Conservation (phyloP, 139 green algal genomes). For the Astrephomene gubernaculifera region DNA sequence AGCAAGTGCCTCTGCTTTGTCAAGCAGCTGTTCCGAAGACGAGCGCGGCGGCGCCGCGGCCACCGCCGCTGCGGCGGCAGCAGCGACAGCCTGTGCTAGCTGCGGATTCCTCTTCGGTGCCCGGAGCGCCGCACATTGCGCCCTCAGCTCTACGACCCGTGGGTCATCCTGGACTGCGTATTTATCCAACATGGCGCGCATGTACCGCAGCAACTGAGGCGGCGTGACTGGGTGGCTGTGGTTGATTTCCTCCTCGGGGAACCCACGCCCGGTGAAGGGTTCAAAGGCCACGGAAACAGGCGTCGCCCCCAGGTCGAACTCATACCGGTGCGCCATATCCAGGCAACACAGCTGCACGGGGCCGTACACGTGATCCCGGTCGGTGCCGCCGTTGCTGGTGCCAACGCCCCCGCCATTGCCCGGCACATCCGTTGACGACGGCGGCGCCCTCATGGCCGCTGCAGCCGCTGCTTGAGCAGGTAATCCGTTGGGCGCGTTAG, state of each 20-base stretch:
- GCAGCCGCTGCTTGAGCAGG: too few relatives aligned
- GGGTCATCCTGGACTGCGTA: background rate
- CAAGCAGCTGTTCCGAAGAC: background rate
- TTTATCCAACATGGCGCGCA: slow-evolving; percentile 8
- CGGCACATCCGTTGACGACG: too few relatives aligned
- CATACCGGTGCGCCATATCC: slow-evolving; percentile 35
- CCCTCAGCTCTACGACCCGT: background rate
- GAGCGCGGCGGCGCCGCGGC: too few relatives aligned
- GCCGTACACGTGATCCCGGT: slow-evolving; percentile 19
- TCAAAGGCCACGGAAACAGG: slow-evolving; percentile 4
- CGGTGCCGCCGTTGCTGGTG: background rate
- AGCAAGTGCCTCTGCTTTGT: background rate
- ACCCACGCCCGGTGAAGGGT: background rate
- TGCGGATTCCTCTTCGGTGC: background rate
- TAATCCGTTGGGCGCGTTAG: too few relatives aligned
- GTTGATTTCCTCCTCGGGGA: background rate
- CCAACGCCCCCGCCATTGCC: too few relatives aligned
- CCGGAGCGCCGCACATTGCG: background rate
- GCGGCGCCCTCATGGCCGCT: too few relatives aligned
- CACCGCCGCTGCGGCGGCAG: background rate
- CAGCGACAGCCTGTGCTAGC: background rate
- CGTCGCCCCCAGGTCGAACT: background rate
- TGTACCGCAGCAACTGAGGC: slow-evolving; percentile 28
- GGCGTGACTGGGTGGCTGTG: background rate
- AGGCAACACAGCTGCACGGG: slow-evolving; percentile 22